Conservation (phyloP, 2,329 filamentous ascomycete genomes). For the Beauveria sp. region DNA sequence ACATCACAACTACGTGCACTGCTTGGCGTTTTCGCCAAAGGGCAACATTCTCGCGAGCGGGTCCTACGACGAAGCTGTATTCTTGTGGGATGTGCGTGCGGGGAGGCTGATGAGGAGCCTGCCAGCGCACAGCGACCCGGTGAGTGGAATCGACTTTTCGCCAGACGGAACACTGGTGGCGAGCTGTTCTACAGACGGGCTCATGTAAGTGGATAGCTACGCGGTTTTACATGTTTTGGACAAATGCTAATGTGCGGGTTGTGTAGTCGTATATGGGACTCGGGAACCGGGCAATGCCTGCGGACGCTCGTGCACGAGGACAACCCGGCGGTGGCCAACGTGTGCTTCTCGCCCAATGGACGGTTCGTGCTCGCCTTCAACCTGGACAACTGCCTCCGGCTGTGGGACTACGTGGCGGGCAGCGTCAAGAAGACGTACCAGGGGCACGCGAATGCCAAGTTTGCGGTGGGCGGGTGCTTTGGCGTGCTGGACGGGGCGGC, state of each 20-base stretch:
- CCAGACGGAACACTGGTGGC: conserved; percentile 86
- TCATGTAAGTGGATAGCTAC: conserved; percentile 54
- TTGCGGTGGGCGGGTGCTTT: conserved; percentile 79
- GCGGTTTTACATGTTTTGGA: background rate
- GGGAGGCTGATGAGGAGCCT: conserved; percentile 82
- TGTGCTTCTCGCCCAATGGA: conserved; percentile 90
- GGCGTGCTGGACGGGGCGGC: conserved; percentile 44
- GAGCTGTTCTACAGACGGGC: conserved; percentile 82
- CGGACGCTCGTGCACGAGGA: conserved; percentile 95
- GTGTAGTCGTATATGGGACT: conserved; percentile 81
- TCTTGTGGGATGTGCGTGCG: conserved; percentile 90
- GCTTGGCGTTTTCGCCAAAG: conserved; percentile 91
- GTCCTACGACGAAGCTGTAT: conserved; percentile 94
- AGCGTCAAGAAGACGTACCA: conserved; percentile 96
- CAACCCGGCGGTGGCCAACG: conserved; percentile 80
- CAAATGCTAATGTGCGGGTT: conserved; percentile 1
- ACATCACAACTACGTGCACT: conserved; percentile 95
- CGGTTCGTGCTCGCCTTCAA: conserved; percentile 89
- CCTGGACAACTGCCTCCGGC: conserved; percentile 77
- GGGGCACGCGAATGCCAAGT: conserved; percentile 77
- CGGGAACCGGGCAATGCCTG: conserved; percentile 87
- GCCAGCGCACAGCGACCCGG: conserved; percentile 91
- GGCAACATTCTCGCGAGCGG: conserved; percentile 95
- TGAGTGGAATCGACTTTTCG: conserved; percentile 88
- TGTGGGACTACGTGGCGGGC: conserved; percentile 94